phyloP scores from a whole-genome alignment of 331 rosid genomes.

The Quercus phellos region DNA sequence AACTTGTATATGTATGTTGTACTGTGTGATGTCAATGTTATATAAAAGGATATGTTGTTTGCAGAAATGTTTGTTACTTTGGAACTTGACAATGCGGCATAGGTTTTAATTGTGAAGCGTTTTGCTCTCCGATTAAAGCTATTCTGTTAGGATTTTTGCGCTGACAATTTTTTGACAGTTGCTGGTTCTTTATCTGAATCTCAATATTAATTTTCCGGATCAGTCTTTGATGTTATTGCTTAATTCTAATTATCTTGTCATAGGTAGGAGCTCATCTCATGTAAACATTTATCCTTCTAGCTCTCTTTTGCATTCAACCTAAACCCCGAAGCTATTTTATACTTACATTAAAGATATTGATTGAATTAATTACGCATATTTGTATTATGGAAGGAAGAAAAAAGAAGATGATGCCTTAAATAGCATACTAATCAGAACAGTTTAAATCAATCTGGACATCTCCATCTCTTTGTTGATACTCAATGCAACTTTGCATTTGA shows the following conservation, averaged over 20 bases:
- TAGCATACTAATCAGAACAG: no score
- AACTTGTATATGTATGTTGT: constrained; percentile 15
- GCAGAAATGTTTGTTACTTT: neutral
- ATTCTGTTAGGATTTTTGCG: neutral
- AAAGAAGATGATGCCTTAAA: no score
- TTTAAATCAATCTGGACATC: neutral
- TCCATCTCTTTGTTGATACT: neutral
- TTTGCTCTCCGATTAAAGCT: neutral
- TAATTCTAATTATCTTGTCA: neutral
- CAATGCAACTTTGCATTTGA: neutral
- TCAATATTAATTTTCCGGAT: neutral
- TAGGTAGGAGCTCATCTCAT: neutral
- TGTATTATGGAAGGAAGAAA: no score
- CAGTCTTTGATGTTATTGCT: neutral
- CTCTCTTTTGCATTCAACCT: no score
- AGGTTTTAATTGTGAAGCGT: neutral
- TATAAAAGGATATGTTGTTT: neutral
- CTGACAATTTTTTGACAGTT: neutral
- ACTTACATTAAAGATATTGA: no score
- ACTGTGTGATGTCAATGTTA: constrained; percentile 11
- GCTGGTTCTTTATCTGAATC: neutral
- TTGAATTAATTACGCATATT: no score
- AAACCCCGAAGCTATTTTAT: no score
- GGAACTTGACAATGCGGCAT: neutral
- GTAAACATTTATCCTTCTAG: no score